These are phyloP conservation scores for Candida endomychidarum DNA, from an alignment of 805 yeast genomes.

Conservation along the genomic window DNA sequence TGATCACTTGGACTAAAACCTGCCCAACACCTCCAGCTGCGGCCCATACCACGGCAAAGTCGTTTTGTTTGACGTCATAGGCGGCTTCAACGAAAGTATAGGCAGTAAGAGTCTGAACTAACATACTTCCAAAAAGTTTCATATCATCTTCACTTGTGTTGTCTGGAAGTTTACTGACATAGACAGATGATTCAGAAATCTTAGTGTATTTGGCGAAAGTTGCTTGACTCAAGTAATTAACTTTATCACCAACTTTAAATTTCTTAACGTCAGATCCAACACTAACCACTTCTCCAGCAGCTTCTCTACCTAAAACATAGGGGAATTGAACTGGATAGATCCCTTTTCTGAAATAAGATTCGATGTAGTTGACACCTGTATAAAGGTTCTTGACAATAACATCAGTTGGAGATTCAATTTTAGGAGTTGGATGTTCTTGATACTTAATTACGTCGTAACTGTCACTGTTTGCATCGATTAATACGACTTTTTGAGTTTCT, in stretches of 20 bases:
- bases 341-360: constrained; percentile 79
- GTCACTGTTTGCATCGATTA: constrained; percentile 55
- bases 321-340: constrained; percentile 66
- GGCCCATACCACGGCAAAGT: constrained; percentile 76
- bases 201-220: constrained; percentile 78
- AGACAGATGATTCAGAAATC: constrained; percentile 31
- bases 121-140: constrained; percentile 57
- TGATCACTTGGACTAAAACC: constrained; percentile 62
- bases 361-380: constrained; percentile 83
- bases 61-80: constrained; percentile 65
- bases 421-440: constrained; percentile 59
- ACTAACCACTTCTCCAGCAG: constrained; percentile 66
- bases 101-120: constrained; percentile 79
- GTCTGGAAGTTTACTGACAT: constrained; percentile 50
- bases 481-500: constrained; percentile 53
- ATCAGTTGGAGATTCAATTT: constrained; percentile 49
- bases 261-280: constrained; percentile 58
- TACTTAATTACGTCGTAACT: constrained; percentile 57
- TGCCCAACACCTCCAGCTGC: constrained; percentile 96
- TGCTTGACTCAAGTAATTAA: constrained; percentile 50
- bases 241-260: constrained; percentile 67
- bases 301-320: constrained; percentile 68
- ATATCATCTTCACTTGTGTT: constrained; percentile 48
- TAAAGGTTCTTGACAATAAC: constrained; percentile 70
- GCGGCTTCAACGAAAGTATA: constrained; percentile 68